These are phyloP conservation scores for Trichoderma sp. DNA, from an alignment of 2,329 filamentous ascomycete species.

Conservation along the genomic window DNA sequence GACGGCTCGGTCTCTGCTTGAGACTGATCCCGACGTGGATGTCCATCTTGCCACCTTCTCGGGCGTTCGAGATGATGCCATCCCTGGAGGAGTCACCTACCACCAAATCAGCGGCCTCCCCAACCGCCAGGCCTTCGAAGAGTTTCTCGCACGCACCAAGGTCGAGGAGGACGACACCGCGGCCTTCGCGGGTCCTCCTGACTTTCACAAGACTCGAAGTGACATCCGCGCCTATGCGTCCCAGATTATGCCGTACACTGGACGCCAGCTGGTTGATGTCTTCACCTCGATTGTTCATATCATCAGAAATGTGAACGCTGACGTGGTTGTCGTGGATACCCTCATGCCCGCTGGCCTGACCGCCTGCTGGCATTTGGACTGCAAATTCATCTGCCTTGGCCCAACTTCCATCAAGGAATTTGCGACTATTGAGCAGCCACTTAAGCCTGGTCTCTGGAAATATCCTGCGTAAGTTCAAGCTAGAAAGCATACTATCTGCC, in stretches of 20 bases:
- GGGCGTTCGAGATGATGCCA: conserved; percentile 28
- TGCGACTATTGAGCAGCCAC: conserved; percentile 38
- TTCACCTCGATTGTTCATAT: conserved; percentile 39
- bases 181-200: conserved; percentile 18
- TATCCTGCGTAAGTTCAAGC: conserved; percentile 35
- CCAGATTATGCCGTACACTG: conserved; percentile 27
- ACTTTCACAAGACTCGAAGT: conserved; percentile 24
- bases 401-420: conserved; percentile 45
- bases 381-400: conserved; percentile 39
- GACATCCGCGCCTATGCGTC: conserved; percentile 32
- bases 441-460: conserved; percentile 34
- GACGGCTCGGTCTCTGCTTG: conserved; percentile 38
- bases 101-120: conserved; percentile 27
- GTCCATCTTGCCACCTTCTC: conserved; percentile 45
- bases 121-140: conserved; percentile 18
- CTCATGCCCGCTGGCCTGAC: conserved; percentile 43
- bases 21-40: conserved; percentile 33
- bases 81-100: conserved; percentile 27
- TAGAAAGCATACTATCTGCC: background rate
- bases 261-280: conserved; percentile 39
- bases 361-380: conserved; percentile 36
- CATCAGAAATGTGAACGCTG: conserved; percentile 36
- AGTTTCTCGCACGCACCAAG: background rate
- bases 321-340: conserved; percentile 42
- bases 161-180: background rate